Evolutionary conservation across 768 basidiomycete species (phyloP).

Genomic region (Scleroderma citrinum): DNA sequence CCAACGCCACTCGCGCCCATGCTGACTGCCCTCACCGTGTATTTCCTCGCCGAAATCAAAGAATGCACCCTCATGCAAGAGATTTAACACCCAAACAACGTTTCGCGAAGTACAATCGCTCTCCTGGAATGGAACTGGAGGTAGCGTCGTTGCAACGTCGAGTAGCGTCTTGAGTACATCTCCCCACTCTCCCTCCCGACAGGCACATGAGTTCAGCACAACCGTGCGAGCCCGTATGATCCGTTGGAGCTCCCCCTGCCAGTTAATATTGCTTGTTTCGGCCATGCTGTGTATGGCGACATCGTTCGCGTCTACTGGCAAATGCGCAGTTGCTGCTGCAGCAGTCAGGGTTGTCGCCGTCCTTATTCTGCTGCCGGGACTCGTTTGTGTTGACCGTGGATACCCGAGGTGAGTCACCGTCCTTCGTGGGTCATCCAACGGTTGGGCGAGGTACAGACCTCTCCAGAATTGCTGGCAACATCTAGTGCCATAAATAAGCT

Average conservation of each 20-base stretch:
- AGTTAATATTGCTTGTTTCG: conserved; percentile 33
- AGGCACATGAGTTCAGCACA: conserved; percentile 28
- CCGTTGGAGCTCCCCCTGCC: conserved; percentile 49
- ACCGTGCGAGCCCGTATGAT: conserved; percentile 51
- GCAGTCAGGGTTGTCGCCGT: no score
- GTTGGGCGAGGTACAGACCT: conserved; percentile 53
- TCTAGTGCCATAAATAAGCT: conserved; percentile 43
- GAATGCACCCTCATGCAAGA: conserved; percentile 39
- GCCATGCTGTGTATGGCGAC: not conserved
- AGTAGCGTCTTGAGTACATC: conserved; percentile 44
- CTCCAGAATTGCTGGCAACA: conserved; percentile 49
- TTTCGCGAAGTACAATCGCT: conserved; percentile 39
- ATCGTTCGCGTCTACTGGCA: not conserved
- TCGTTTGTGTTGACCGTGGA: conserved; percentile 3
- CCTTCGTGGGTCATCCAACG: conserved; percentile 58
- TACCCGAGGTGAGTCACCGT: conserved; percentile 35
- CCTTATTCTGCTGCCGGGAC: no score
- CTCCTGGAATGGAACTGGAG: conserved; percentile 28
- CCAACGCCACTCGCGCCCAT: not conserved
- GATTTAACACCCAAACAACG: conserved; percentile 44
- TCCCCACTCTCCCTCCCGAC: conserved; percentile 39
- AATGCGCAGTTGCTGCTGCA: not conserved
- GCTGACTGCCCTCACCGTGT: not conserved
- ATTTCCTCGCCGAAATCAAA: conserved; percentile 31
- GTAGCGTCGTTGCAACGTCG: conserved; percentile 39